Percentiles rank a stretch among this genome's conserved stretches.
These are phyloP conservation scores for Phragmites australis DNA, from an alignment of 176 grass and related monocot genomes.

Conservation along the genomic window DNA sequence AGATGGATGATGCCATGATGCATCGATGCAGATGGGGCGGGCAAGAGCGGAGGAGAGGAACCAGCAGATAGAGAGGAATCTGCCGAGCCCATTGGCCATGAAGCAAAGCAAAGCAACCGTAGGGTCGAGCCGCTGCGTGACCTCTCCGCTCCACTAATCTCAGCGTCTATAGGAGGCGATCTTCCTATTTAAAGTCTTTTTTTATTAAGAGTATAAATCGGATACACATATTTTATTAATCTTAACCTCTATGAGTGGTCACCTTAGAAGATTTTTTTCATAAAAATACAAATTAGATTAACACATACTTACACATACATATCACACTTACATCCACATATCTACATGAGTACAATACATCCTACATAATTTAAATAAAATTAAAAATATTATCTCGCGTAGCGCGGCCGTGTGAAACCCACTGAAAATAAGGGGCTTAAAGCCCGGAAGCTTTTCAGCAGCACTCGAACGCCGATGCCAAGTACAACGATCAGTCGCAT, in stretches of 20 bases:
- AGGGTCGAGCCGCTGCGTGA: conserved; percentile 33
- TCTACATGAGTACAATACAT: no score
- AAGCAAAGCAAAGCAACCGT: conserved; percentile 39
- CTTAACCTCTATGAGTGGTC: no score
- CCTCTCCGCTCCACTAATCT: conserved; percentile 49
- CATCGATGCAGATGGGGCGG: neutral
- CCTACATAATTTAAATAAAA: no score
- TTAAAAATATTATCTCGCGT: no score
- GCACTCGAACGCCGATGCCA: neutral
- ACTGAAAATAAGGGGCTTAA: conserved; percentile 6
- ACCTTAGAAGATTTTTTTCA: no score
- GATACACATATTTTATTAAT: no score
- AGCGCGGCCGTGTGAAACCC: conserved; percentile 6
- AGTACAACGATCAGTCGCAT: conserved; percentile 45
- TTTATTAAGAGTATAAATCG: no score
- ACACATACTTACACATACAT: no score
- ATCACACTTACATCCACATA: no score
- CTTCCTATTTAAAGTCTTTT: neutral
- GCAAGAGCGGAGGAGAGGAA: neutral
- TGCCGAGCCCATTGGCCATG: conserved; percentile 52
- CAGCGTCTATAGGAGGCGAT: conserved; percentile 30
- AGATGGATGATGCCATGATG: neutral
- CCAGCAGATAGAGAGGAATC: conserved; percentile 69
- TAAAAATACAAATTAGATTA: no score
- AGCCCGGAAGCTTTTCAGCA: conserved; percentile 46